phyloP scores from a whole-genome alignment of 2,329 filamentous ascomycete genomes.

The Xylariaceae sp. region DNA sequence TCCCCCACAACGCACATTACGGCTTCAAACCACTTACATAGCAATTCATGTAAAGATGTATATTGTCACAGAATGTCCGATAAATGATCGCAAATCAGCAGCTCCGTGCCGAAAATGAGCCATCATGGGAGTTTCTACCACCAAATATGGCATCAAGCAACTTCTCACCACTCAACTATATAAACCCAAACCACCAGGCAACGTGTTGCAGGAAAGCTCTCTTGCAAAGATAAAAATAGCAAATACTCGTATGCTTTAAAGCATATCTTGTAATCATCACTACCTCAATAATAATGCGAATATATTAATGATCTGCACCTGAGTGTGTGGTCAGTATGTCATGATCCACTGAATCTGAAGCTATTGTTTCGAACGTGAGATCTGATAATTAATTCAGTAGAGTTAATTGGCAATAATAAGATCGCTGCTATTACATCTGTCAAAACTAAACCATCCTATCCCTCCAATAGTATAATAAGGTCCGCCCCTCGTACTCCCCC shows the following conservation, averaged over 20 bases:
- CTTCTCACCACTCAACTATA: no score
- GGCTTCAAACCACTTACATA: constrained; percentile 1
- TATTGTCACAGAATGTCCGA: not conserved
- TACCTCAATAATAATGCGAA: constrained; percentile 7
- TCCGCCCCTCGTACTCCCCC: not conserved
- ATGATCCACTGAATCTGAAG: constrained; percentile 8
- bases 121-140: no score
- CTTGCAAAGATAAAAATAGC: not conserved
- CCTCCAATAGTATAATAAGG: constrained; percentile 16
- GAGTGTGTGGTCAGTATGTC: not conserved
- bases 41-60: constrained; percentile 5
- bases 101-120: no score
- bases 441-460: constrained; percentile 4
- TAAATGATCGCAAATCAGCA: not conserved
- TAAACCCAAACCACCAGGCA: not conserved
- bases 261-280: not conserved
- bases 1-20: not conserved
- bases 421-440: constrained; percentile 19
- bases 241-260: not conserved
- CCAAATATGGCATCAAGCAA: no score
- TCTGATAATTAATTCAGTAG: constrained; percentile 14
- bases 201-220: constrained; percentile 4
- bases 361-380: constrained; percentile 17
- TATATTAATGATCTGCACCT: constrained; percentile 16
- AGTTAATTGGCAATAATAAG: constrained; percentile 25